Conservation (phyloP, 352 stramenopile genomes). For the Phytophthora hibernalis region DNA sequence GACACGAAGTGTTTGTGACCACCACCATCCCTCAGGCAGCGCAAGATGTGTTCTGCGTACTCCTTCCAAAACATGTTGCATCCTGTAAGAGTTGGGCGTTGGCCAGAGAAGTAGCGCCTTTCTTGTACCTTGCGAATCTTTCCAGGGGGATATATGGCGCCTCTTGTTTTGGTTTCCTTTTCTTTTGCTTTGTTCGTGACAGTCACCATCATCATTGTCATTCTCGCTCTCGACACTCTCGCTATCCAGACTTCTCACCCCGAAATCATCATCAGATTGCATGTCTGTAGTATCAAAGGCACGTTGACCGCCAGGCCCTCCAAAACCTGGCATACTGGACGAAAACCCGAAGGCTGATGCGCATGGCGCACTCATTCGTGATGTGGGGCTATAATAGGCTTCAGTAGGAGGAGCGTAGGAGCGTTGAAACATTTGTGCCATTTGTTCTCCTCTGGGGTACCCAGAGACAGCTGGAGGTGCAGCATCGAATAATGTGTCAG, state of each 20-base stretch:
- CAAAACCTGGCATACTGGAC: conserved; percentile 7
- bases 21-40: background rate
- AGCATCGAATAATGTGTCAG: background rate
- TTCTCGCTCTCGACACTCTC: conserved; percentile 25
- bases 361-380: conserved; percentile 3
- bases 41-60: conserved; percentile 52
- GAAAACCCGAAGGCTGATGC: background rate
- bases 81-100: conserved; percentile 44
- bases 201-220: conserved; percentile 13
- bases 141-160: conserved; percentile 47
- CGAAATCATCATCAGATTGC: conserved; percentile 21
- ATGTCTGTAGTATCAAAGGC: background rate
- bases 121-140: conserved; percentile 59
- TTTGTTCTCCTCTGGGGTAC: background rate
- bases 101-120: conserved; percentile 40
- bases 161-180: conserved; percentile 30
- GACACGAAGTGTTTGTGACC: conserved; percentile 53
- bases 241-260: conserved; percentile 33
- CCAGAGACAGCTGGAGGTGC: background rate
- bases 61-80: conserved; percentile 69
- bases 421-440: conserved; percentile 3
- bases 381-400: background rate
- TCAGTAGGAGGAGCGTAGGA: background rate
- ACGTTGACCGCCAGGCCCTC: background rate
- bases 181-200: conserved; percentile 10